Percentiles rank a stretch among this genome's conserved stretches.
These are phyloP conservation scores for Magnaporthales sp. DNA, from an alignment of 2,329 filamentous ascomycete species.

Conservation along the genomic window DNA sequence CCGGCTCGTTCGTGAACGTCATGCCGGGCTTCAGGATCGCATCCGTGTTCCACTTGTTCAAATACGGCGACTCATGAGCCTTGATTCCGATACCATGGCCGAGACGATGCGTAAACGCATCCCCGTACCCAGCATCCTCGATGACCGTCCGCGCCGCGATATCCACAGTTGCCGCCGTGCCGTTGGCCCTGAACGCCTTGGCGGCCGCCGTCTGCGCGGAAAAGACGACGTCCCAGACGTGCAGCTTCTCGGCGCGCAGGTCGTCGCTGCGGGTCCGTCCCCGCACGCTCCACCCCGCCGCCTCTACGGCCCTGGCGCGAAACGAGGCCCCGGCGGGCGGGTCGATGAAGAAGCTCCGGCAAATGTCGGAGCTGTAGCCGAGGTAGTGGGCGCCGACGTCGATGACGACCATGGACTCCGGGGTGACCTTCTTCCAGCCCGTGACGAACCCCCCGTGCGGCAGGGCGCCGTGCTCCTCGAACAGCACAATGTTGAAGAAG, in stretches of 20 bases:
- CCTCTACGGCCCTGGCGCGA: not conserved
- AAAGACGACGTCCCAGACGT: slow-evolving; percentile 52
- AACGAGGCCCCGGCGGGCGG: slow-evolving; percentile 10
- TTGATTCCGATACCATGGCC: slow-evolving; percentile 60
- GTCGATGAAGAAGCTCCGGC: slow-evolving; percentile 50
- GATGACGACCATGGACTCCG: slow-evolving; percentile 51
- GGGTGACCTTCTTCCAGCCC: slow-evolving; percentile 38
- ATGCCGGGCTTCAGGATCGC: slow-evolving; percentile 43
- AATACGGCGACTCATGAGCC: slow-evolving; percentile 53
- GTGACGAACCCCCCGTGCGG: slow-evolving; percentile 45
- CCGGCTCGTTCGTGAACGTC: slow-evolving; percentile 56
- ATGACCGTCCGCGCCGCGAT: slow-evolving; percentile 51
- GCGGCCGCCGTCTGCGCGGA: slow-evolving; percentile 51
- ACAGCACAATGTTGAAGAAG: slow-evolving; percentile 58
- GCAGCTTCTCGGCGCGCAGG: slow-evolving; percentile 38
- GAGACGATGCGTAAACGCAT: slow-evolving; percentile 51
- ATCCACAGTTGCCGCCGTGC: slow-evolving; percentile 50
- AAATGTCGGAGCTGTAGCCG: slow-evolving; percentile 57
- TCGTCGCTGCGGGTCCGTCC: not conserved
- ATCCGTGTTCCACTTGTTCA: slow-evolving; percentile 51
- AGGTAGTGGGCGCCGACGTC: slow-evolving; percentile 54
- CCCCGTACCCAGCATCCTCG: slow-evolving; percentile 46
- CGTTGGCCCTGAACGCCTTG: slow-evolving; percentile 37
- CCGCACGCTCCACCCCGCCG: not conserved
- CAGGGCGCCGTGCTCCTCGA: slow-evolving; percentile 45